phyloP scores from a whole-genome alignment of 805 yeast genomes.

The Teunomyces gatunensis region DNA sequence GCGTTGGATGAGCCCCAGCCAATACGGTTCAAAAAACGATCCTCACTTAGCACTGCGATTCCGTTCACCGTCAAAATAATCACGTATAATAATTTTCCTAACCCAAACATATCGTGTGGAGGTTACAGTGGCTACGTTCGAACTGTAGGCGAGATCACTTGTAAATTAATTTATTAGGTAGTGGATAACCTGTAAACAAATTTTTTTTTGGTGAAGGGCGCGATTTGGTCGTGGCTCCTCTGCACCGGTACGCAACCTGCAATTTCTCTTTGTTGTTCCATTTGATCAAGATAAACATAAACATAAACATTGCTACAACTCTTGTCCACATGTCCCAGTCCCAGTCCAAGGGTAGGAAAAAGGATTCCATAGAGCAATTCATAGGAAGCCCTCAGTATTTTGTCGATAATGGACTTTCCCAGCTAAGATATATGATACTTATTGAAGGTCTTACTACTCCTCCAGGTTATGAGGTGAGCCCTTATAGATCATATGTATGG shows the following conservation, averaged over 20 bases:
- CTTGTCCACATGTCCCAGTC: conserved; percentile 1
- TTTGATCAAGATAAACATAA: not conserved
- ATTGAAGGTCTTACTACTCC: conserved; percentile 42
- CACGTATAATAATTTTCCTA: conserved; percentile 58
- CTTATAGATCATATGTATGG: conserved; percentile 79
- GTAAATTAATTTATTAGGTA: not conserved
- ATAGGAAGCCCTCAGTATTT: conserved; percentile 44
- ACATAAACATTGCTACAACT: not conserved
- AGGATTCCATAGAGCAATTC: conserved; percentile 55
- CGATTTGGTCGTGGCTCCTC: not conserved
- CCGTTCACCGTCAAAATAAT: conserved; percentile 64
- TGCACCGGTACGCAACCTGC: no score
- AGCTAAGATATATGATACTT: conserved; percentile 42
- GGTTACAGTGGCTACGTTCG: not conserved
- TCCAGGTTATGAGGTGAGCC: conserved; percentile 51
- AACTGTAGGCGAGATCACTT: not conserved
- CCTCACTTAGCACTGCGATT: conserved; percentile 77
- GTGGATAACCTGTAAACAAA: not conserved
- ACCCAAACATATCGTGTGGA: conserved; percentile 47
- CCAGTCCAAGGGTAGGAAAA: conserved; percentile 35
- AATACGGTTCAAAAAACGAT: conserved; percentile 67
- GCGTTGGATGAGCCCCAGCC: conserved; percentile 30
- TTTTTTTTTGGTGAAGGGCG: not conserved
- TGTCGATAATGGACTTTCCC: conserved; percentile 48
- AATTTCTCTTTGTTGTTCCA: no score